A percentile compares a stretch with the other conserved stretches of the same genome.
These are phyloP conservation scores for Vigna nakashimae DNA, from an alignment of 306 rosid species.

Conservation along the genomic window DNA sequence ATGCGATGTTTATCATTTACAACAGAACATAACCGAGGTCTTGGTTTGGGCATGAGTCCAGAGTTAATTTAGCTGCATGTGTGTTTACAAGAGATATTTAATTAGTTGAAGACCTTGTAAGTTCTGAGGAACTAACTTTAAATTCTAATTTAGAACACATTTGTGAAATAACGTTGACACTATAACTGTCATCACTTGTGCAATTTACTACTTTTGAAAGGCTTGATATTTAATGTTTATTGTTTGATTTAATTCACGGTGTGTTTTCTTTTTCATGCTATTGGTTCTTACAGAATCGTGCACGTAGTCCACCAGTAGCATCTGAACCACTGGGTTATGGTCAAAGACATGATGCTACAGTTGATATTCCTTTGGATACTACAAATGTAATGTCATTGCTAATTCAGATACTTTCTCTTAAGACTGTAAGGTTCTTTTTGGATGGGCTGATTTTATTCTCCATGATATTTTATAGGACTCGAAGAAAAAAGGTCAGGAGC, in stretches of 20 bases:
- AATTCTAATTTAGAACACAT: neutral
- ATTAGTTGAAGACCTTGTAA: constrained; percentile 20
- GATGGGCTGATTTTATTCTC: constrained; percentile 39
- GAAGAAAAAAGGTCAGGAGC: constrained; percentile 79
- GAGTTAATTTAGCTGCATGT: constrained; percentile 17
- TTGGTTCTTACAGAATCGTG: constrained; percentile 67
- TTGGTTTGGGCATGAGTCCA: constrained; percentile 29
- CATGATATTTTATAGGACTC: constrained; percentile 66
- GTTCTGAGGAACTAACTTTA: constrained; percentile 2
- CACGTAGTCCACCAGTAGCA: constrained; percentile 65
- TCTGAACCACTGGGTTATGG: constrained; percentile 83
- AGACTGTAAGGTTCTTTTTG: constrained; percentile 16
- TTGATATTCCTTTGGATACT: constrained; percentile 86
- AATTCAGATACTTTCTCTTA: constrained; percentile 18
- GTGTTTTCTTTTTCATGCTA: constrained; percentile 32
- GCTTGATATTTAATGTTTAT: constrained; percentile 30
- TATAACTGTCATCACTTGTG: constrained; percentile 16
- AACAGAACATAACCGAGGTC: neutral
- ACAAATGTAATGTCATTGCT: constrained; percentile 59
- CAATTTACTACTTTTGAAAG: constrained; percentile 7
- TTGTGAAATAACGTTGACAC: neutral
- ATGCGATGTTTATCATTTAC: constrained; percentile 24
- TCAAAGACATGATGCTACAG: constrained; percentile 89
- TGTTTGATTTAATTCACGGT: constrained; percentile 28
- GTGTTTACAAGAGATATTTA: neutral